A percentile compares a stretch with the other conserved stretches of the same genome.
Evolutionary conservation across 73 alveolate species (phyloP).

Genomic region (Symbiodinium natans): DNA sequence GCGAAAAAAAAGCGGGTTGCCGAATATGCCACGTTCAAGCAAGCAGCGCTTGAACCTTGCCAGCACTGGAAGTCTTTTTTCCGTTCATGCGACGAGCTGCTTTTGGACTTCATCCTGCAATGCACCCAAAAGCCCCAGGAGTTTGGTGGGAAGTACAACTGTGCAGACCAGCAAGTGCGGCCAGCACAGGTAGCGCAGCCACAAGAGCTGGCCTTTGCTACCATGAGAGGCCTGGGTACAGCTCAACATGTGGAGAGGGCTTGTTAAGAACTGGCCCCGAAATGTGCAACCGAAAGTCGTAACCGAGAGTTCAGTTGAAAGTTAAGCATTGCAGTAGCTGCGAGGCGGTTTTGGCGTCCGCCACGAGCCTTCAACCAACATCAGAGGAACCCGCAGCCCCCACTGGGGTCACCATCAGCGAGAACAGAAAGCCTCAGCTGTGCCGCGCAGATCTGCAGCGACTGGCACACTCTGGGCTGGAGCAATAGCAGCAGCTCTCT

Average conservation of each 20-base stretch:
- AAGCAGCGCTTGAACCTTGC: constrained; percentile 68
- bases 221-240: too few relatives aligned
- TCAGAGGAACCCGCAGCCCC: not conserved
- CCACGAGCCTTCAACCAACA: not conserved
- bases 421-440: not conserved
- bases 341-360: not conserved
- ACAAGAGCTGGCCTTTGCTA: not conserved
- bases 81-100: too few relatives aligned
- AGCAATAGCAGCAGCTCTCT: not conserved
- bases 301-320: too few relatives aligned
- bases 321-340: too few relatives aligned
- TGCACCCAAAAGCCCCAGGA: too few relatives aligned
- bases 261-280: too few relatives aligned
- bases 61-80: too few relatives aligned
- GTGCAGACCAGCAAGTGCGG: not conserved
- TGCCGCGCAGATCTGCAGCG: not conserved
- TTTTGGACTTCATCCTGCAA: too few relatives aligned
- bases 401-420: not conserved
- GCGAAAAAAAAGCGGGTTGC: not conserved
- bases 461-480: not conserved
- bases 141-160: constrained; percentile 78
- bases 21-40: constrained; percentile 69
- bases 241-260: too few relatives aligned
- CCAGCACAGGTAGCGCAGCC: not conserved
- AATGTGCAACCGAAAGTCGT: too few relatives aligned